Evolutionary conservation across 345 rosid genomes (phyloP), one percentile per base, ranked within the genome.

Genomic region (Linum tenue): DNA sequence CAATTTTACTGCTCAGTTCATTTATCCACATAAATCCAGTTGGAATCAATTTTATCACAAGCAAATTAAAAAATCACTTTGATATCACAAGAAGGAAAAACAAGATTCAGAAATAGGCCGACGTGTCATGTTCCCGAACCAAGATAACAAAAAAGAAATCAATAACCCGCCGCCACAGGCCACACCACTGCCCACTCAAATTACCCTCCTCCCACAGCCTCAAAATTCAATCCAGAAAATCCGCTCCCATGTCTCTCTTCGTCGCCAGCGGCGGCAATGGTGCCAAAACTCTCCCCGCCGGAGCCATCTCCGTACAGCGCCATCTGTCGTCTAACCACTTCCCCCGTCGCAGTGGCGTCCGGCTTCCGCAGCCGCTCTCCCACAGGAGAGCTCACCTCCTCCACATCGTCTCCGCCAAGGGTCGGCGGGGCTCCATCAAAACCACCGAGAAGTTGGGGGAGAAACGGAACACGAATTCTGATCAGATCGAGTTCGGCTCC

Each of bases 381-480:
- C 61, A 70, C 31, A 39, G 39, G 17, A 51, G 44, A 44, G 14
- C 59, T 37, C 53, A 48, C 53, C 68, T 62, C 31, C 31, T 22
- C 63, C 84, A 82, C 73, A 65, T 83, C 7, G 79, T 80, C 70
- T 80, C 79, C 37, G 70, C 74, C 75, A 81, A 50, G 80, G 85
- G 85, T 61, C 78, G 84, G 68, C 76, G 83, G 63, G 75, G 70
- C 68, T 70, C 68, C 37, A 66, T 76, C 31, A 75, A 86, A 7
- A 59, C 62, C 37, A 85, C 84, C 35, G 78, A 79, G 15, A 69
- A 77, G 8, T 74, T 67, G 0, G 60, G 57, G 15, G 68, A 68
- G 42, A 55, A 39, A 57, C 39, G 56, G 60, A 67, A 53, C 37
- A 70, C 72, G 64, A 55, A n/a, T 22, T 1, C 31, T 37, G 66